Conservation (phyloP, 2,329 filamentous ascomycete genomes). For the Trichoderma brevicompactum region DNA sequence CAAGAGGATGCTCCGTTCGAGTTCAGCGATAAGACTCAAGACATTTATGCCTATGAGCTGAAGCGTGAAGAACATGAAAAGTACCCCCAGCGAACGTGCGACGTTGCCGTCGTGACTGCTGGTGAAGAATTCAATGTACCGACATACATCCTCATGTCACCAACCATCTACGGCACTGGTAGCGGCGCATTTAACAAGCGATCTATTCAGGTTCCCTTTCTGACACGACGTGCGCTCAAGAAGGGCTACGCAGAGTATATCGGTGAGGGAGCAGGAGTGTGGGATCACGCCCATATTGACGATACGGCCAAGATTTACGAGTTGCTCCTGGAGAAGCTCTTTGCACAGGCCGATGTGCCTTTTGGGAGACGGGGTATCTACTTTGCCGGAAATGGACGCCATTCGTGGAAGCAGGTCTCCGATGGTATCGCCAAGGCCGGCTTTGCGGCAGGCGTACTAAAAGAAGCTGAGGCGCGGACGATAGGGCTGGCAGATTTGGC, state of each 20-base stretch:
- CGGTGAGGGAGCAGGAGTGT: constrained; percentile 44
- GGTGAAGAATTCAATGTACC: constrained; percentile 47
- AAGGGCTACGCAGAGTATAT: constrained; percentile 35
- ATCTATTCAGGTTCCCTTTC: constrained; percentile 46
- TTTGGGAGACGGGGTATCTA: constrained; percentile 47
- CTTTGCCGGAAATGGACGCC: constrained; percentile 47
- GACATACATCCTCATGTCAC: constrained; percentile 52
- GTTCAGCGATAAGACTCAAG: constrained; percentile 48
- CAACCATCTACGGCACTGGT: constrained; percentile 53
- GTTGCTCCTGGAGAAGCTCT: constrained; percentile 41
- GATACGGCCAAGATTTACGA: constrained; percentile 50
- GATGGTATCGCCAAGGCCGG: constrained; percentile 43
- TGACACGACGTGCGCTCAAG: constrained; percentile 41
- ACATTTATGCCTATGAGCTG: constrained; percentile 50
- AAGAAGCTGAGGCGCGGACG: constrained; percentile 36
- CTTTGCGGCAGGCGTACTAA: constrained; percentile 39
- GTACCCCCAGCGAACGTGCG: constrained; percentile 51
- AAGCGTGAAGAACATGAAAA: constrained; percentile 42
- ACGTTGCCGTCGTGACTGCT: constrained; percentile 48
- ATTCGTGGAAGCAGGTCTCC: constrained; percentile 47
- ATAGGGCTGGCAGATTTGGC: constrained; percentile 40
- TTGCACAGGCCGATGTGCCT: constrained; percentile 41
- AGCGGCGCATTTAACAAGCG: constrained; percentile 47
- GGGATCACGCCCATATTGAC: constrained; percentile 51
- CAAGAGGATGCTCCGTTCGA: constrained; percentile 34